Conservation (phyloP, 331 rosid genomes). For the Ulmus americana region DNA sequence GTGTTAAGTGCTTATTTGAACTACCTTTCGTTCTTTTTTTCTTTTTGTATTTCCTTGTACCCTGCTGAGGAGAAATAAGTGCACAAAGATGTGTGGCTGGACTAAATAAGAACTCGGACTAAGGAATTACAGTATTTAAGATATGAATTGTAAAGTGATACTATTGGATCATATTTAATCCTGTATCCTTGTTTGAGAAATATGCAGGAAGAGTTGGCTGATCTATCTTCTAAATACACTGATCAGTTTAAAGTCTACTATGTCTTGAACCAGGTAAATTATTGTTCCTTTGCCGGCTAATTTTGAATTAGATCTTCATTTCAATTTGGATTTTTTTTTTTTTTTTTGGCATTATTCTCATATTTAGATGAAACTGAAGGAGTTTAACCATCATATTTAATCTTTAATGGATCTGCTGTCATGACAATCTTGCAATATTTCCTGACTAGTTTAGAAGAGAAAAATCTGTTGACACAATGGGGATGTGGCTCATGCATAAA, state of each 20-base stretch:
- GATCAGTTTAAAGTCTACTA: conserved; percentile 63
- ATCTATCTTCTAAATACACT: conserved; percentile 59
- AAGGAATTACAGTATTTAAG: background rate
- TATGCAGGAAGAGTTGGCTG: conserved; percentile 81
- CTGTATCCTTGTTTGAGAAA: background rate
- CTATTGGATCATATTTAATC: conserved; percentile 2
- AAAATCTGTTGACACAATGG: no score
- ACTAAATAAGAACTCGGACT: background rate
- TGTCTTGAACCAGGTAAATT: conserved; percentile 76
- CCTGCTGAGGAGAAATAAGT: no score
- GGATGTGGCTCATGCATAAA: no score
- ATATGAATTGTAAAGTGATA: conserved; percentile 4
- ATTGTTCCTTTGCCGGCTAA: conserved; percentile 5
- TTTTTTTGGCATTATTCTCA: background rate
- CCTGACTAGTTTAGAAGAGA: no score
- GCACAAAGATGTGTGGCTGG: background rate
- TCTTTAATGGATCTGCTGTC: no score
- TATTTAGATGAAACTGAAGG: background rate
- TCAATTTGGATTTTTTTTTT: background rate
- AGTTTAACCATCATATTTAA: no score
- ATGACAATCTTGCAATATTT: no score
- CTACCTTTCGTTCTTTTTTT: no score
- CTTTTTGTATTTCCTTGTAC: no score
- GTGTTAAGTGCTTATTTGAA: no score
- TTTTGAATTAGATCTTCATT: background rate